A percentile compares a stretch with the other conserved stretches of the same genome.
These are phyloP conservation scores for Fusarium nygamai DNA, from an alignment of 2,329 filamentous ascomycete genomes.

Conservation along the genomic window DNA sequence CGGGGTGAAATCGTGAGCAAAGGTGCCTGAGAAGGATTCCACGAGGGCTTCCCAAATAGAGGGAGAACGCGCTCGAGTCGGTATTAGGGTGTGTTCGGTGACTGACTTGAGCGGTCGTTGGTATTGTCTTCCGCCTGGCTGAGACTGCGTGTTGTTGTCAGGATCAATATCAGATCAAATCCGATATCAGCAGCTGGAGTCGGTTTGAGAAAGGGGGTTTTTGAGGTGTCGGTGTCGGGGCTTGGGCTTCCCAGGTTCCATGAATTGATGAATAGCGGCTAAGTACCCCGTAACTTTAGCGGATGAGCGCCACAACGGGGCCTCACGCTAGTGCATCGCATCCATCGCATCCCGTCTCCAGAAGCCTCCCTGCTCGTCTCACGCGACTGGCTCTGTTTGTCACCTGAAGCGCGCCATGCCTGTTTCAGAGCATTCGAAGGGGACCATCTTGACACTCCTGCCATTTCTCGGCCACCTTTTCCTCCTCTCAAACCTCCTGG, in stretches of 20 bases:
- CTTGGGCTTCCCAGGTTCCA: conserved; percentile 17
- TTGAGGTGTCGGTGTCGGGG: conserved; percentile 40
- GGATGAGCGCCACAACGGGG: conserved; percentile 29
- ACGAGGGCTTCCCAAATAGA: conserved; percentile 18
- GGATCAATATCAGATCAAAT: conserved; percentile 30
- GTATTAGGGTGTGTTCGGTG: neutral
- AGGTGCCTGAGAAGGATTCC: conserved; percentile 34
- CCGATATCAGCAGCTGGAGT: conserved; percentile 32
- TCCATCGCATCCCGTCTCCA: conserved; percentile 1
- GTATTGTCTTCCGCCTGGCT: neutral
- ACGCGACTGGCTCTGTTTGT: conserved; percentile 30
- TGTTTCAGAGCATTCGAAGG: conserved; percentile 16
- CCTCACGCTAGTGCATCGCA: conserved; percentile 22
- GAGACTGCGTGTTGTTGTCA: conserved; percentile 23
- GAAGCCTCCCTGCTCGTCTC: conserved; percentile 20
- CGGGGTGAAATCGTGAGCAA: conserved; percentile 40
- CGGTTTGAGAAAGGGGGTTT: conserved; percentile 43
- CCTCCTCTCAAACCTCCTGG: conserved; percentile 19
- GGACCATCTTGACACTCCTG: neutral
- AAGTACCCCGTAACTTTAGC: conserved; percentile 38
- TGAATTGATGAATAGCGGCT: conserved; percentile 35
- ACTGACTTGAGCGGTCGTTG: neutral
- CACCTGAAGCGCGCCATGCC: conserved; percentile 43
- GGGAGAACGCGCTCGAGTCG: neutral
- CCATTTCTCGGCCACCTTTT: conserved; percentile 1